Evolutionary conservation across 2,329 filamentous ascomycete genomes (phyloP), one percentile per base, ranked within the genome.

Genomic region (Arachnopeziza araneosa): DNA sequence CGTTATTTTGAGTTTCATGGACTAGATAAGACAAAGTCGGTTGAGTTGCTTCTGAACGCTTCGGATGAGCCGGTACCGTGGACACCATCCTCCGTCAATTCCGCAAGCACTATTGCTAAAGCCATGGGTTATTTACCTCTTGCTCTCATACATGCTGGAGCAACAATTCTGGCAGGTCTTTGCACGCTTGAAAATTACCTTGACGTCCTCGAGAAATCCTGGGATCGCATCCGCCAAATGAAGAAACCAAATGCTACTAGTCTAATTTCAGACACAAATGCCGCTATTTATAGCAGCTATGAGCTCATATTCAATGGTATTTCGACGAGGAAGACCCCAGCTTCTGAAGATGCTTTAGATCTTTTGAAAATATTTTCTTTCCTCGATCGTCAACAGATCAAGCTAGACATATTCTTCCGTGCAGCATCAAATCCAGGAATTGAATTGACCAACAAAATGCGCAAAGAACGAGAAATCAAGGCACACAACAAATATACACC

Each of bases 341-440:
- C 64, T 50, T 55, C 26, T 9, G 26, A 63, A 62, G 73, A 75
- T 63, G 72, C 71, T 17, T 54, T 74, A 2, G 63, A 74, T 32
- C 59, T 75, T 19, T 63, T 75, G 26, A 68, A 72, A 48, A 64
- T 70, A 5, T 71, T 74, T 55, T 68, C 71, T 9, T 74, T 72
- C 60, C 64, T 72, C 59, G 63, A 73, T 60, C 60, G 61, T 50
- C 60, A 74, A 50, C 60, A 69, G 23, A 71, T 74, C 44, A 62
- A 58, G 2, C 50, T 72, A 7, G 62, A 64, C 22, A 60, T 69
- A 17, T 55, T 72, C 8, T 50, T 60, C 17, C 48, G 36, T 14
- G 67, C 67, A 32, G 65, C 62, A 17, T 56, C 22, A 21, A 67
- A 70, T 60, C 64, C 63, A 36, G 9, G 5, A 30, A 23, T 58